Conservation (phyloP, 495 filamentous ascomycete species). For the Penicillium dipodomyicola region DNA sequence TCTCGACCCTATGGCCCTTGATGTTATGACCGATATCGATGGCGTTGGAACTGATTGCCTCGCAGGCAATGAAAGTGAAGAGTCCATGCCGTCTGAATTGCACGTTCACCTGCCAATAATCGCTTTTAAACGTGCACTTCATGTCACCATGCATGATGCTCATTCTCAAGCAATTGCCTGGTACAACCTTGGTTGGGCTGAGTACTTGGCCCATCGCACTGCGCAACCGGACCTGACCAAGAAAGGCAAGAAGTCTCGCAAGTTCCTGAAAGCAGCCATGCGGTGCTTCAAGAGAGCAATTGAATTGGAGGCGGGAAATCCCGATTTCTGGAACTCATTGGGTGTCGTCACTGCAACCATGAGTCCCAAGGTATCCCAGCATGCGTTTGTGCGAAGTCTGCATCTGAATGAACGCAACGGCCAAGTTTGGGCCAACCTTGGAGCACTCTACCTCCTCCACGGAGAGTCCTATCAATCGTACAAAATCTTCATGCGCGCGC, state of each 20-base stretch:
- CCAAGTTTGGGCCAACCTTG: constrained; percentile 86
- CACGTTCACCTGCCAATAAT: constrained; percentile 70
- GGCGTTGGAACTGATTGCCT: constrained; percentile 56
- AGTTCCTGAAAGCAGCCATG: constrained; percentile 76
- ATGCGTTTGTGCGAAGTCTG: constrained; percentile 88
- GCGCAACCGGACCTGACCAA: constrained; percentile 44
- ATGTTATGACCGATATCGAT: constrained; percentile 68
- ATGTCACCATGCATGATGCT: constrained; percentile 66
- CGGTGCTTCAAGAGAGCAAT: constrained; percentile 96
- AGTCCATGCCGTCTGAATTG: constrained; percentile 34
- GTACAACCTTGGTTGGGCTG: constrained; percentile 95
- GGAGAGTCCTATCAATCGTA: constrained; percentile 80
- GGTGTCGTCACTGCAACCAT: constrained; percentile 83
- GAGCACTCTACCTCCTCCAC: constrained; percentile 79
- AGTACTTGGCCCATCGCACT: constrained; percentile 74
- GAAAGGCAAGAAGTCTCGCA: constrained; percentile 44
- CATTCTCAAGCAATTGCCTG: constrained; percentile 95
- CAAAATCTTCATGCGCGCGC: constrained; percentile 82
- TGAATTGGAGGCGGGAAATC: constrained; percentile 89
- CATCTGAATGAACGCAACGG: constrained; percentile 86
- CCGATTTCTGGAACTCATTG: constrained; percentile 97
- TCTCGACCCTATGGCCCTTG: constrained; percentile 53
- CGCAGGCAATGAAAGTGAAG: constrained; percentile 43
- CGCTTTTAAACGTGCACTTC: constrained; percentile 81
- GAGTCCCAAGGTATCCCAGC: constrained; percentile 86